A percentile compares a stretch with the other conserved stretches of the same genome.
Evolutionary conservation across 1,284 basidiomycete genomes (phyloP).

Genomic region (Leccinum colubrinum): DNA sequence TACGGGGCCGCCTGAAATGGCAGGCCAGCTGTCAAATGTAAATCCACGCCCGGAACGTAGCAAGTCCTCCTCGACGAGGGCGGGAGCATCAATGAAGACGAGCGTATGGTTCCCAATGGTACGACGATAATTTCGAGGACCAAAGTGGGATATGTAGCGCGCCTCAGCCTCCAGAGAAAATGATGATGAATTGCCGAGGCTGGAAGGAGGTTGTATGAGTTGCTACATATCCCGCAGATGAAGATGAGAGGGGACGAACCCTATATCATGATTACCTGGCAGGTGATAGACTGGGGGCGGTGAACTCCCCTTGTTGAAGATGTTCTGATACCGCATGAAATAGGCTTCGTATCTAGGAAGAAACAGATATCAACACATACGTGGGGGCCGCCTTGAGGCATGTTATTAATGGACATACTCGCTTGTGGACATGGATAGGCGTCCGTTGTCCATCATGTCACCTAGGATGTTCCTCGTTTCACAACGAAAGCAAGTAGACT

Average conservation of each 20-base stretch:
- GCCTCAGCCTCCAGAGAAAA: slow-evolving; percentile 51
- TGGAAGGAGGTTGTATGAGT: slow-evolving; percentile 16
- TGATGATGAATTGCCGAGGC: slow-evolving; percentile 50
- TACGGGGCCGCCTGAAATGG: slow-evolving; percentile 59
- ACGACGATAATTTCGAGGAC: slow-evolving; percentile 50
- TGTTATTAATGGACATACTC: slow-evolving; percentile 54
- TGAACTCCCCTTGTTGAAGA: slow-evolving; percentile 48
- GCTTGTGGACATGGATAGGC: slow-evolving; percentile 50
- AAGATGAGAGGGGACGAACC: slow-evolving; percentile 39
- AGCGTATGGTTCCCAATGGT: slow-evolving; percentile 67
- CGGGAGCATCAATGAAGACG: slow-evolving; percentile 67
- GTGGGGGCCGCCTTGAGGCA: background rate
- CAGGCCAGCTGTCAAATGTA: slow-evolving; percentile 59
- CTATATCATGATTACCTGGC: slow-evolving; percentile 88
- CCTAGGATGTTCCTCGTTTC: slow-evolving; percentile 12
- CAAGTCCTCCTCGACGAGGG: slow-evolving; percentile 77
- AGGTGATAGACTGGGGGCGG: slow-evolving; percentile 58
- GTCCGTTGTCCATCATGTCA: slow-evolving; percentile 82
- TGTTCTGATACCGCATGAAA: slow-evolving; percentile 55
- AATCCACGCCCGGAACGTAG: slow-evolving; percentile 52
- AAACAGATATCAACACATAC: slow-evolving; percentile 16
- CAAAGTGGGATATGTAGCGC: slow-evolving; percentile 57
- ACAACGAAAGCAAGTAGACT: slow-evolving; percentile 34
- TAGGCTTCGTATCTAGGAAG: slow-evolving; percentile 59
- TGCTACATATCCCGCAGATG: background rate